phyloP scores from a whole-genome alignment of 1,139 yeast species.

The Taphrina deformans region DNA sequence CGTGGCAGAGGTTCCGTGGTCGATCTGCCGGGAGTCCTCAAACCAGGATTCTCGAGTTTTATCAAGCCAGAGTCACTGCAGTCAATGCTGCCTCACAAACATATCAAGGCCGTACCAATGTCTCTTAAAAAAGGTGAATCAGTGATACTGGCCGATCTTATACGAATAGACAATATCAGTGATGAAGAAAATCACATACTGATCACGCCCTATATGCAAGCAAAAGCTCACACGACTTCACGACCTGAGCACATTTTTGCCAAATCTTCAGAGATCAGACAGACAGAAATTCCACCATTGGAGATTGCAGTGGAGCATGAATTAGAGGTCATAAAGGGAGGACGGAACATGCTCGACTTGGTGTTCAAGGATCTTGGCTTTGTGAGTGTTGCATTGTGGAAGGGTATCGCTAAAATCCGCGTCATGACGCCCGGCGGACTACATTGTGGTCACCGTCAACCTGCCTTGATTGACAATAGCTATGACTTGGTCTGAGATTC shows the following conservation, averaged over 20 bases:
- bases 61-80: conserved; percentile 7
- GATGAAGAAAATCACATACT: neutral
- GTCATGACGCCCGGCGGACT: conserved; percentile 22
- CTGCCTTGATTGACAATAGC: conserved; percentile 7
- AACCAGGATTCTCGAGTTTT: conserved; percentile 4
- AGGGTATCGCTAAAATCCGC: conserved; percentile 9
- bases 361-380: conserved; percentile 28
- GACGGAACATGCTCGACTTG: conserved; percentile 13
- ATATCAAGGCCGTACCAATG: conserved; percentile 6
- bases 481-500: neutral
- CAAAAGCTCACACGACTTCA: conserved; percentile 10
- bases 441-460: neutral
- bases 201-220: conserved; percentile 9
- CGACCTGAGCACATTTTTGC: conserved; percentile 21
- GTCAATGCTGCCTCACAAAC: conserved; percentile 19
- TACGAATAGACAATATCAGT: conserved; percentile 4
- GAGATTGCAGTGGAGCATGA: conserved; percentile 5
- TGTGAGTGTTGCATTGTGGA: conserved; percentile 20
- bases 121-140: conserved; percentile 4
- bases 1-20: conserved; percentile 17
- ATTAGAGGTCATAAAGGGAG: neutral
- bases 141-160: conserved; percentile 14
- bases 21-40: conserved; percentile 28
- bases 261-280: neutral
- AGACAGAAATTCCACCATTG: neutral